Conservation (phyloP, 2,329 filamentous ascomycete species). For the Akanthomyces uredinophilus region DNA sequence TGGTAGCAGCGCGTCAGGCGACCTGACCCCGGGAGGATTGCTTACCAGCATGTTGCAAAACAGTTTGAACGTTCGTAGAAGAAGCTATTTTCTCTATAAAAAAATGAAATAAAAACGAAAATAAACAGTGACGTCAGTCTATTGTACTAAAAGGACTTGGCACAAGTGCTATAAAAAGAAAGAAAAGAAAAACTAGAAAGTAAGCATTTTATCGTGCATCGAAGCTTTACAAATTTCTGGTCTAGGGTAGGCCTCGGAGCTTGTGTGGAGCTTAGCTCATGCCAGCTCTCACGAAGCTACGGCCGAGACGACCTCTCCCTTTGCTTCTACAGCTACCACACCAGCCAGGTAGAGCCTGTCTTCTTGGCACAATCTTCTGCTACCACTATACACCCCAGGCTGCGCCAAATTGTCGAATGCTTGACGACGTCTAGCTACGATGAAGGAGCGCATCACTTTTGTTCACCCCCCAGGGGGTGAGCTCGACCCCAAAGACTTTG, state of each 20-base stretch:
- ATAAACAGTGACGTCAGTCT: no score
- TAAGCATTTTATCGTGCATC: no score
- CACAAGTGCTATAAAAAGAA: no score
- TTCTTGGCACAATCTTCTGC: not conserved
- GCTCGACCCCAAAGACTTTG: slow-evolving; percentile 59
- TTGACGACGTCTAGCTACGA: slow-evolving; percentile 26
- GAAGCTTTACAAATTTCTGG: not conserved
- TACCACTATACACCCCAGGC: not conserved
- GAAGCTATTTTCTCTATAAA: no score
- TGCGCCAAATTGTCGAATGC: not conserved
- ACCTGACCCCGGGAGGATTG: no score
- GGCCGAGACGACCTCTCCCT: not conserved
- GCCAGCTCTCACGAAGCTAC: not conserved
- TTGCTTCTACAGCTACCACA: not conserved
- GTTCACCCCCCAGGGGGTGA: slow-evolving; percentile 60
- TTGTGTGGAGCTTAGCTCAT: not conserved
- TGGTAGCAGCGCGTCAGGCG: no score
- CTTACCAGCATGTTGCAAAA: no score
- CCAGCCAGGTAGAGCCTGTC: not conserved
- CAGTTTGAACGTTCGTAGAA: no score
- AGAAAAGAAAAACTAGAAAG: no score
- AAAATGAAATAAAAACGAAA: no score
- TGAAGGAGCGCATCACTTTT: slow-evolving; percentile 79
- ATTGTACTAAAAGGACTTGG: no score
- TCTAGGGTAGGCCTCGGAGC: slow-evolving; percentile 5